Conservation (phyloP, 805 yeast species). For the Kuraishia floccosa region DNA sequence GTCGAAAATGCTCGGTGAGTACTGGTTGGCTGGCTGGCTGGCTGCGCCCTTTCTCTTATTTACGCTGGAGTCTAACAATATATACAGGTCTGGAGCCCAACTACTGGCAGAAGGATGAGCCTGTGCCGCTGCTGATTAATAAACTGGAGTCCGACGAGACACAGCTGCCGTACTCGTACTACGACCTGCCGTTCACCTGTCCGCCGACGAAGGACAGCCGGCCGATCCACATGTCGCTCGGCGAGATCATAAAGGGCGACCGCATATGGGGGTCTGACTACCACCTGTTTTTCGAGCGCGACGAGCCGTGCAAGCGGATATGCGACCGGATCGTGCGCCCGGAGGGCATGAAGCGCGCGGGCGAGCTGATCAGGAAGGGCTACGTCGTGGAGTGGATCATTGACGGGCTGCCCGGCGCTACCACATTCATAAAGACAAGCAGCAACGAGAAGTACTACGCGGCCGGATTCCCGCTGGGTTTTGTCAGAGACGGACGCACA, state of each 20-base stretch:
- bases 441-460: slow-evolving; percentile 51
- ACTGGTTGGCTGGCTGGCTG: too few relatives aligned
- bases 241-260: slow-evolving; percentile 75
- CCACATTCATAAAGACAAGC: slow-evolving; percentile 56
- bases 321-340: slow-evolving; percentile 58
- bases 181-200: slow-evolving; percentile 73
- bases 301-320: slow-evolving; percentile 49
- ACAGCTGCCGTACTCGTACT: slow-evolving; percentile 66
- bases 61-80: background rate
- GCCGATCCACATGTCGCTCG: slow-evolving; percentile 57
- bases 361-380: slow-evolving; percentile 49
- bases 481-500: slow-evolving; percentile 43
- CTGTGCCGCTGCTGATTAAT: slow-evolving; percentile 61
- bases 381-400: slow-evolving; percentile 78
- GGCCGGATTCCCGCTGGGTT: slow-evolving; percentile 82
- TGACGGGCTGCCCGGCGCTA: slow-evolving; percentile 82
- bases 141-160: slow-evolving; percentile 72
- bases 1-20: too few relatives aligned
- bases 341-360: slow-evolving; percentile 42
- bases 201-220: slow-evolving; percentile 45
- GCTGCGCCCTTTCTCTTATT: too few relatives aligned
- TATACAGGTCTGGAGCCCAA: slow-evolving; percentile 22
- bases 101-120: slow-evolving; percentile 37
- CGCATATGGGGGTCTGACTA: slow-evolving; percentile 69
- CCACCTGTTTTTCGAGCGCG: slow-evolving; percentile 50